These are phyloP conservation scores for Claviceps sp. DNA, from an alignment of 2,329 filamentous ascomycete genomes.

Conservation along the genomic window DNA sequence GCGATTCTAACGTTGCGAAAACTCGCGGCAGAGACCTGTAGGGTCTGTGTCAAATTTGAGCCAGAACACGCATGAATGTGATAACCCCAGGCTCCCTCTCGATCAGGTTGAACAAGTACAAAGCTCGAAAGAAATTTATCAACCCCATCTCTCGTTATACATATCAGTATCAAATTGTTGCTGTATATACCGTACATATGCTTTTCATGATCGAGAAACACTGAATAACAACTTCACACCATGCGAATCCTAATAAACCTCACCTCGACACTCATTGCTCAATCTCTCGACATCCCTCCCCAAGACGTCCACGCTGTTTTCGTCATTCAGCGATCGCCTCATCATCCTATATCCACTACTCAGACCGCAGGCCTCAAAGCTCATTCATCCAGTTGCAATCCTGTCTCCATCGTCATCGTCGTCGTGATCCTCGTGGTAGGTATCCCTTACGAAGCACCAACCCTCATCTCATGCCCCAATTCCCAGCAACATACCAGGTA, in stretches of 20 bases:
- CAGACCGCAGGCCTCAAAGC: constrained; percentile 31
- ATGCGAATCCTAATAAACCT: constrained; percentile 41
- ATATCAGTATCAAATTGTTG: no score
- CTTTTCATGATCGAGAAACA: no score
- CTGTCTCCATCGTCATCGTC: constrained; percentile 15
- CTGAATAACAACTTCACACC: constrained; percentile 26
- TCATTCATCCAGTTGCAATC: constrained; percentile 27
- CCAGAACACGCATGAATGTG: no score
- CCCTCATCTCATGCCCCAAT: constrained; percentile 38
- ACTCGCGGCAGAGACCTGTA: no score
- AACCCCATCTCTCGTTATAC: no score
- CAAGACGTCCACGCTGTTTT: constrained; percentile 40
- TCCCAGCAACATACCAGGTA: constrained; percentile 15
- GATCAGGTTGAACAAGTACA: no score
- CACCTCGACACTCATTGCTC: constrained; percentile 39
- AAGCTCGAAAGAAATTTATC: no score
- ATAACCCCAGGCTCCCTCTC: no score
- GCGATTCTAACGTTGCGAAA: no score
- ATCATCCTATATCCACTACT: constrained; percentile 38
- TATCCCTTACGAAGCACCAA: constrained; percentile 29
- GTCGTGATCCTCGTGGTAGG: constrained; percentile 28
- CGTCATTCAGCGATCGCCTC: constrained; percentile 43
- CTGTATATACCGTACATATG: no score
- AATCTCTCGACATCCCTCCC: constrained; percentile 45
- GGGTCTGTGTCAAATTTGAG: no score